These are phyloP conservation scores for Peniophora sp. DNA, from an alignment of 1,284 basidiomycete species.

Conservation along the genomic window DNA sequence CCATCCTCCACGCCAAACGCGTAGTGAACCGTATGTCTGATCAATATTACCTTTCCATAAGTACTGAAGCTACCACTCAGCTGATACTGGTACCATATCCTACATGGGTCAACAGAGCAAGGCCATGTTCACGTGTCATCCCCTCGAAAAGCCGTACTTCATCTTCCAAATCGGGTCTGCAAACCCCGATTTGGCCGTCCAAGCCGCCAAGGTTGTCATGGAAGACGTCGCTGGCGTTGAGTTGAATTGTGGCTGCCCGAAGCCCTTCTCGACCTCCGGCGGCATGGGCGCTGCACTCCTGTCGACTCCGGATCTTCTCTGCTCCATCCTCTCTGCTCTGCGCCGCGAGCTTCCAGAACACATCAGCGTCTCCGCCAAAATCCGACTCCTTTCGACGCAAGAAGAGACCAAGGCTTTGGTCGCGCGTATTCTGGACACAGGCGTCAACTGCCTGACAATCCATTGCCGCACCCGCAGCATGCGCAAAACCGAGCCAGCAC, in stretches of 20 bases:
- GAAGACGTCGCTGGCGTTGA: slow-evolving; percentile 92
- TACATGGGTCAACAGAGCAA: slow-evolving; percentile 78
- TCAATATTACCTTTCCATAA: slow-evolving; percentile 2
- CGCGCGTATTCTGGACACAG: slow-evolving; percentile 79
- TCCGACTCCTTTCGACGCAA: slow-evolving; percentile 81
- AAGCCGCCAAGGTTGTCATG: slow-evolving; percentile 83
- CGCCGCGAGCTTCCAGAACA: slow-evolving; percentile 67
- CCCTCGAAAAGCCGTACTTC: slow-evolving; percentile 86
- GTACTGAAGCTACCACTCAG: slow-evolving; percentile 29
- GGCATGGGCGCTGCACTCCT: slow-evolving; percentile 98
- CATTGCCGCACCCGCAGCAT: slow-evolving; percentile 95
- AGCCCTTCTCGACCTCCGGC: slow-evolving; percentile 89
- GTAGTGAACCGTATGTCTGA: slow-evolving; percentile 70
- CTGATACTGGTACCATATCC: slow-evolving; percentile 81
- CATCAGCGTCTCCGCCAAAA: slow-evolving; percentile 87
- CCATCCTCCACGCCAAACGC: slow-evolving; percentile 82
- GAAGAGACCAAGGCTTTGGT: slow-evolving; percentile 85
- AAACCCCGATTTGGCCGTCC: slow-evolving; percentile 82
- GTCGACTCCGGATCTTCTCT: slow-evolving; percentile 85
- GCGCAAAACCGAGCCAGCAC: slow-evolving; percentile 78
- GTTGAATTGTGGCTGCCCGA: slow-evolving; percentile 93
- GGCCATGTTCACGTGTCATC: slow-evolving; percentile 90
- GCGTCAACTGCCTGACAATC: slow-evolving; percentile 85
- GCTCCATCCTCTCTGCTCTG: slow-evolving; percentile 76
- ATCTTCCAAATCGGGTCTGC: slow-evolving; percentile 92